Base-by-base conservation (phyloP, 306 rosid species). In the Begonia fuchsioides region DNA sequence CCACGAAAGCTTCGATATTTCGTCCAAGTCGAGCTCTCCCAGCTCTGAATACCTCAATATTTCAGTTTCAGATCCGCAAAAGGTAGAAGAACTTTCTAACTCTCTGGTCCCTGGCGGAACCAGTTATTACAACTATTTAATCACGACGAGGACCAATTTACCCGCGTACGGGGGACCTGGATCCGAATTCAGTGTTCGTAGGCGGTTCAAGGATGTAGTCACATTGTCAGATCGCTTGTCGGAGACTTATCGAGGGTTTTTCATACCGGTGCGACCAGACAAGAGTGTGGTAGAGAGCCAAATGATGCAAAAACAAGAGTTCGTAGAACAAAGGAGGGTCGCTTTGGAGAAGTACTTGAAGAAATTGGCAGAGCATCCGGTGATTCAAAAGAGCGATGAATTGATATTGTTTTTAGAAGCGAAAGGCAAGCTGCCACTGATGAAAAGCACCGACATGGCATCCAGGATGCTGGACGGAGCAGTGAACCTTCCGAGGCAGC, bases 151-250 rank as follows among this genome's bases (percentile, higher is more conserved):
- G 38, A 68, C 71, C 19, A 63, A 63, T n/a, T 5, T 68, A 8
- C 49, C 59, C 5, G 74, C 63, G 44, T 72, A 54, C 58, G 78
- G 74, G 9, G 71, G 73, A 5, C 58, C 53, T 6, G 64, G 70
- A 59, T 62, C 74, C 46, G 78, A 72, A 18, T 67, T 72, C 56
- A 40, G 60, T 5, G 62, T 72, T 16, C 64, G 78, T 52, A 50
- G 74, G 71, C 67, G 78, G 43, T 72, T 72, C 65, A 67, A 57
- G 61, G 78, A 72, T 56, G 74, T 72, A 50, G 78, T 72, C 43
- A 62, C 78, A 54, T 20, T 72, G 43, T 56, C 78, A 39, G 78
- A 68, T 41, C 65, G 79, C 20, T 39, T 73, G 49, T 10, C 70
- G 10, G 74, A 68, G 45, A 43, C 71, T 16, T 60, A 56, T 52